Base-by-base conservation (phyloP, 2,329 filamentous ascomycete species). In the Thelonectria olida region DNA sequence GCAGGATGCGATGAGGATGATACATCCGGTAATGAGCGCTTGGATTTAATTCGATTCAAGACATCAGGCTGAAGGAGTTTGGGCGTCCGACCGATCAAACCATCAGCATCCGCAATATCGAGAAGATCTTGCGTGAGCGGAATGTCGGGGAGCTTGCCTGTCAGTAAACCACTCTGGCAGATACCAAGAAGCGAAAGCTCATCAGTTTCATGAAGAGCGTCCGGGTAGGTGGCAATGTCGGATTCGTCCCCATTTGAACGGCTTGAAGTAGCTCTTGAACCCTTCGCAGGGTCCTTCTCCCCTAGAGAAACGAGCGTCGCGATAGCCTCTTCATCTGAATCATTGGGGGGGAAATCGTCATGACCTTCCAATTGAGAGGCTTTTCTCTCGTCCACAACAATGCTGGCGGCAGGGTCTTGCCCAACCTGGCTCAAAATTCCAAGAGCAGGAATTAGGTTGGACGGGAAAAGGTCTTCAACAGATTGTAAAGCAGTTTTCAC, bases 391-490 rank as follows among this genome's bases (percentile, higher is more conserved):
- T 94, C 89, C 5, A 93, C 87, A 20, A 89, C 80, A 42, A 90
- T 82, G 61, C 81, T 85, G 61, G 77, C 80, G 7, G 73, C 44
- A 2, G 76, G 76, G 49, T 80, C 75, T 1, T 68, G 62, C 5
- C 68, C 69, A 6, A 68, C 53, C 7, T 70, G 57, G 9, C 72
- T 68, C 3, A 47, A 66, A 9, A 81, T 62, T 1, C 82, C 82
- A 5, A 88, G 73, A 3, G 75, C 78, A n/a, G 79, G 78, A 15
- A 78, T 73, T 20, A 93, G 76, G 48, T 88, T 91, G 19, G 86
- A 83, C 0, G 92, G 90, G 73, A 91, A 97, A 15, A 99, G 81
- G 73, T 98, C 95, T 73, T 94, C 90, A 1, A 98, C 89, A 53
- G 95, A 94, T 71, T 97, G 87, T 38, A 97, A 77, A 2, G 88